Evolutionary conservation across 352 stramenopile genomes (phyloP), one percentile per base, ranked within the genome.

Genomic region (Phytophthora pini): DNA sequence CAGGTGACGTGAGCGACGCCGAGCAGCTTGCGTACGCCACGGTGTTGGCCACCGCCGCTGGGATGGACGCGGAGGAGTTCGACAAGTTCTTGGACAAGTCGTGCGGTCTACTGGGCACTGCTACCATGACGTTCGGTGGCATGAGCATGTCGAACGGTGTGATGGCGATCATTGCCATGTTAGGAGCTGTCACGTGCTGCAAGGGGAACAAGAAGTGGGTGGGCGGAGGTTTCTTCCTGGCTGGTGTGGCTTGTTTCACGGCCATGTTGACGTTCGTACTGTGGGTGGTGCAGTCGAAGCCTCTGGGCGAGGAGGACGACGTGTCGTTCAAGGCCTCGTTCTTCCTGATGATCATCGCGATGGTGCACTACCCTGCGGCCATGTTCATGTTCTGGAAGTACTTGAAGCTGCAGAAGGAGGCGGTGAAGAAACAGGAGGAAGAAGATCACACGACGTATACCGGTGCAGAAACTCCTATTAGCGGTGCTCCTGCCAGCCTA

Each of bases 71-170:
- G 7, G 49, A 48, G 0, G 68, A 84, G 61, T 90, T 90, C 48
- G 76, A 84, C 36, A 47, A 69, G 53, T 90, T 90, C 67, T 66
- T 90, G 34, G 68, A 82, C 59, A 80, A 82, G 49, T 86, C 77
- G 44, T 90, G 81, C 32, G 70, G 76, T 9, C 34, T 65, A 1
- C 9, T 86, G 5, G 81, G 81, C 45, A 75, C 44, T 7, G 63
- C 60, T 6, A 82, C 81, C 17, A 74, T 90, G 38, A 43, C 70
- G 27, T 80, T 88, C 29, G 68, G 63, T 5, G 73, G 67, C 12
- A 51, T 87, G 52, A 82, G 75, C 36, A 61, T 80, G 58, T 55
- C 54, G 5, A 65, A 68, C 2, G 77, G 78, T 9, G 41, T 81
- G 38, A 70, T 91, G 41, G 78, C 78, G 1, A 79, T 79, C 59